Conservation (phyloP, 2,329 filamentous ascomycete species). For the Fusarium sp. region DNA sequence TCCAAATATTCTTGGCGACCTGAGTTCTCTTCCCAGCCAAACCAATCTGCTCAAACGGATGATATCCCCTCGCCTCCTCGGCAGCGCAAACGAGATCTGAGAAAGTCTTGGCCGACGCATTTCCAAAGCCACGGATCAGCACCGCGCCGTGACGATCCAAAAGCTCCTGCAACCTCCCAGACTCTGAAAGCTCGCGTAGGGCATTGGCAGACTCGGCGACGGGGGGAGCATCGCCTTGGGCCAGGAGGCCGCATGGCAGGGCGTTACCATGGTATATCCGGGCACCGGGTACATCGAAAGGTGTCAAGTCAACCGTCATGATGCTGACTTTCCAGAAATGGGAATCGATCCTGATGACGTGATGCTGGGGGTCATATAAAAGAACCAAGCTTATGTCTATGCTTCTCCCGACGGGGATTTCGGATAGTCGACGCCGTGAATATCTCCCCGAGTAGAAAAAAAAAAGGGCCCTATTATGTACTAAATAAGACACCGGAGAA, state of each 20-base stretch:
- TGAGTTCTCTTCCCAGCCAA: slow-evolving; percentile 21
- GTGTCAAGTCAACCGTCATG: not conserved
- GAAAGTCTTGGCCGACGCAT: slow-evolving; percentile 24
- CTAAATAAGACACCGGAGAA: not conserved
- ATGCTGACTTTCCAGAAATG: not conserved
- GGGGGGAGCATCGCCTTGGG: not conserved
- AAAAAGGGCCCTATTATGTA: not conserved
- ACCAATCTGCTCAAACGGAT: slow-evolving; percentile 26
- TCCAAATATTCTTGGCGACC: slow-evolving; percentile 18
- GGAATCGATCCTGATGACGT: not conserved
- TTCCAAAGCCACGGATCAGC: slow-evolving; percentile 17
- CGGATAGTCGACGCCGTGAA: not conserved
- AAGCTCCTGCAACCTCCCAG: slow-evolving; percentile 12
- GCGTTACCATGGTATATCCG: slow-evolving; percentile 19
- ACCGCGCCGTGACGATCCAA: slow-evolving; percentile 18
- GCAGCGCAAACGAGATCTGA: slow-evolving; percentile 13
- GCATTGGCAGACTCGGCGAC: not conserved
- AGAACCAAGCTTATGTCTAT: not conserved
- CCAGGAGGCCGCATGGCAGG: slow-evolving; percentile 12
- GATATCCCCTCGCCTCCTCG: slow-evolving; percentile 15
- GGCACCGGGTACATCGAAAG: slow-evolving; percentile 20
- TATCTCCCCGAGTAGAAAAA: not conserved
- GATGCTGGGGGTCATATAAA: not conserved
- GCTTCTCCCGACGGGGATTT: not conserved
- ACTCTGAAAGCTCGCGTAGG: slow-evolving; percentile 5